phyloP scores from a whole-genome alignment of 73 alveolate species.

The Symbiodinium pilosum region DNA sequence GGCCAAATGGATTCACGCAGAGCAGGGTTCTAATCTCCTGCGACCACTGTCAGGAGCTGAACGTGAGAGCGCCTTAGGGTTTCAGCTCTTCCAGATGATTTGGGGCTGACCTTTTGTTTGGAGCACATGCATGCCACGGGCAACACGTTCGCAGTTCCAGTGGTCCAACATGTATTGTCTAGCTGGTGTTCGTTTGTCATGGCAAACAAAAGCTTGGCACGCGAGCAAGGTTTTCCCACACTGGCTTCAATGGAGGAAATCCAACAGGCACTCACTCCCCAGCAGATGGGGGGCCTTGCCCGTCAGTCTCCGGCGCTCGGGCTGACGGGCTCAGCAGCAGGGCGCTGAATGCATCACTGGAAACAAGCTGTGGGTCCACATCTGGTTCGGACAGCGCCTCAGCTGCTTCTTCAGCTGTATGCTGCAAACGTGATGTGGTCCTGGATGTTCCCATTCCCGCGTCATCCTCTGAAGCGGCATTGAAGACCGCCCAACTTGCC shows the following conservation, averaged over 20 bases:
- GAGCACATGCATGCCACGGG: slow-evolving; percentile 28
- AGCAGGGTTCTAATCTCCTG: not conserved
- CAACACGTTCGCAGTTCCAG: slow-evolving; percentile 13
- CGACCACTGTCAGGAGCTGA: slow-evolving; percentile 15
- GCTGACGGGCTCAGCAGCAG: not conserved
- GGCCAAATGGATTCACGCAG: slow-evolving; percentile 2
- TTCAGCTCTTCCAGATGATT: not conserved
- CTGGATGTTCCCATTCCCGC: not conserved
- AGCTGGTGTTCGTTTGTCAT: not conserved
- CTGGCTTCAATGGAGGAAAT: not conserved
- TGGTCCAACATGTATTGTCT: not conserved
- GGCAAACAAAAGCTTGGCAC: not conserved
- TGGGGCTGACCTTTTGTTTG: not conserved
- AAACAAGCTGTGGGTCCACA: not conserved
- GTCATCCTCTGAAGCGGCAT: not conserved
- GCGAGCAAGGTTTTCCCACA: not conserved
- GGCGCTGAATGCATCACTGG: not conserved
- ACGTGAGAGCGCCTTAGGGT: not conserved
- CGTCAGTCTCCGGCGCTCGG: slow-evolving; percentile 4
- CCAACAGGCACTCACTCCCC: not conserved
- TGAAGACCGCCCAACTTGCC: not conserved
- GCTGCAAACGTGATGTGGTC: not conserved
- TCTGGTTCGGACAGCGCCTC: not conserved
- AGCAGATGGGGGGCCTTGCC: not conserved
- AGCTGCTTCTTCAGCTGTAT: not conserved